Evolutionary conservation across 2,329 filamentous ascomycete genomes (phyloP).

Genomic region (Atkinsonella hypoxylon): DNA sequence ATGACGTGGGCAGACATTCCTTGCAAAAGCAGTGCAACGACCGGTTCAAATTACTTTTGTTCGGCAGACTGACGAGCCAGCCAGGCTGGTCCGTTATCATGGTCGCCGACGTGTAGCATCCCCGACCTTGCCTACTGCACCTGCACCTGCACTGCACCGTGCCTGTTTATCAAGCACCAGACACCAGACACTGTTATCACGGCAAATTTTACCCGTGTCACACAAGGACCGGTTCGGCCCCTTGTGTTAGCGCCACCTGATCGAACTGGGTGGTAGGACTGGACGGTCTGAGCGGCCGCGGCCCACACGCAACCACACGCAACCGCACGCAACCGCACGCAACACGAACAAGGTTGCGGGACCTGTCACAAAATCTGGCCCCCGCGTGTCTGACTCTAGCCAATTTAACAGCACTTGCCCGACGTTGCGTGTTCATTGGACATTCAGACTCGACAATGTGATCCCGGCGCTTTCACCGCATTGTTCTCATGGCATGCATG

Average conservation of each 20-base stretch:
- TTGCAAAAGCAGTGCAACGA: too few relatives aligned
- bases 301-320: background rate
- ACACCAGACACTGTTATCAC: background rate
- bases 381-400: background rate
- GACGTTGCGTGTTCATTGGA: background rate
- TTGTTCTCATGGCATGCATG: background rate
- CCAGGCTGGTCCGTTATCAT: background rate
- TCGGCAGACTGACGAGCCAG: background rate
- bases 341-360: too few relatives aligned
- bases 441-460: background rate
- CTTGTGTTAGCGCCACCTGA: background rate
- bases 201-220: background rate
- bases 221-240: background rate
- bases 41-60: too few relatives aligned
- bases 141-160: background rate
- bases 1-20: background rate
- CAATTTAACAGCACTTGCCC: background rate
- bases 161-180: background rate
- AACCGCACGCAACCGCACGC: too few relatives aligned
- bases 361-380: background rate
- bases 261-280: background rate
- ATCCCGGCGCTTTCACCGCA: background rate
- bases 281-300: background rate
- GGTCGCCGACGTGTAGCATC: background rate
- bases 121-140: background rate